phyloP scores from a whole-genome alignment of 164 flowering plant species.

The Buxus sempervirens region DNA sequence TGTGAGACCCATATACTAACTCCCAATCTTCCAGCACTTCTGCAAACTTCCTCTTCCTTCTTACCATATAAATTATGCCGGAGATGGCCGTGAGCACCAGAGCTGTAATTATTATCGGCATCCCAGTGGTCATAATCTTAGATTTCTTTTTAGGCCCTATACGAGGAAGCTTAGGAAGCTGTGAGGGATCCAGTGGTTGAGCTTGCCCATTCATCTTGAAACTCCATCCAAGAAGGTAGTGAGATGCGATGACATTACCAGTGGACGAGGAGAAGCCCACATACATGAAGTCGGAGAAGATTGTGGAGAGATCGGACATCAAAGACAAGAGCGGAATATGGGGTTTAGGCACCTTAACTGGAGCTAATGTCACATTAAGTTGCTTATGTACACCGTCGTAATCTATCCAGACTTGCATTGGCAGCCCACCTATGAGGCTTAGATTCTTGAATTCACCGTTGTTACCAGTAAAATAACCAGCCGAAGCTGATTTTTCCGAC shows the following conservation, averaged over 20 bases:
- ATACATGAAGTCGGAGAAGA: slow-evolving; percentile 25
- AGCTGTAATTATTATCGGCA: background rate
- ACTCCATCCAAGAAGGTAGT: slow-evolving; percentile 37
- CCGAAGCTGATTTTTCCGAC: slow-evolving; percentile 20
- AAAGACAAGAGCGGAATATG: slow-evolving; percentile 20
- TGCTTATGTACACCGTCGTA: background rate
- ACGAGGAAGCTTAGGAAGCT: slow-evolving; percentile 10
- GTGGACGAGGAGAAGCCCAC: slow-evolving; percentile 34
- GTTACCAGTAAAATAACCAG: slow-evolving; percentile 18
- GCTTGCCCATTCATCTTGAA: slow-evolving; percentile 28
- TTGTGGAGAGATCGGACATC: slow-evolving; percentile 19
- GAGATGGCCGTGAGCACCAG: background rate
- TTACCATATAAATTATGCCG: background rate
- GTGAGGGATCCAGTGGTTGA: slow-evolving; percentile 14
- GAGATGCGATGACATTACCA: slow-evolving; percentile 19
- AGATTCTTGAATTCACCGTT: slow-evolving; percentile 12
- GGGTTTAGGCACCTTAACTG: slow-evolving; percentile 18
- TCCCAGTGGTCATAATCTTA: slow-evolving; percentile 8
- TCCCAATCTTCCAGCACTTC: slow-evolving; percentile 24
- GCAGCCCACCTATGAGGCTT: slow-evolving; percentile 20
- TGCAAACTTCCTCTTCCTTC: slow-evolving; percentile 9
- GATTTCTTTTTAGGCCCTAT: slow-evolving; percentile 10
- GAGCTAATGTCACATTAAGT: background rate
- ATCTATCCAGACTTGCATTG: slow-evolving; percentile 1
- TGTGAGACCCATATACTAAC: slow-evolving; percentile 12